A percentile compares a stretch with the other conserved stretches of the same genome.
phyloP scores from a whole-genome alignment of 306 rosid species.

The Malus sieversii region DNA sequence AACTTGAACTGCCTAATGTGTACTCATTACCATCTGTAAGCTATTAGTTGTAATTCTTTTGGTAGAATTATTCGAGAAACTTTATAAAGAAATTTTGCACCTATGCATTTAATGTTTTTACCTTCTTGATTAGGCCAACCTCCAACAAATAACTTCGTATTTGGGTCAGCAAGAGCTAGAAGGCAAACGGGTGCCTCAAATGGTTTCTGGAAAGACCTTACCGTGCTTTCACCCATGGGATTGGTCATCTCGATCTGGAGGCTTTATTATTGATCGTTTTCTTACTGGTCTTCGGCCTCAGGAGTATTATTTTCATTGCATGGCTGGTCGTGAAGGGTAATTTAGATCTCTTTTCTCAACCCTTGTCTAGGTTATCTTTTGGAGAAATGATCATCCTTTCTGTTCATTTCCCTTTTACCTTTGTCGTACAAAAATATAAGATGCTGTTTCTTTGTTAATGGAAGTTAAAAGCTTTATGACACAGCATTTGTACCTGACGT shows the following conservation, averaged over 20 bases:
- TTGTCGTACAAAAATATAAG: neutral
- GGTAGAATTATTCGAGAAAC: neutral
- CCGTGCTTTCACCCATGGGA: conserved; percentile 97
- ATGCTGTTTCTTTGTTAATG: neutral
- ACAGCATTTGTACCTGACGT: neutral
- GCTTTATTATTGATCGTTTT: conserved; percentile 87
- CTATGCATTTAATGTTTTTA: neutral
- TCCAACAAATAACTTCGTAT: conserved; percentile 94
- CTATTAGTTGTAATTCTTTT: neutral
- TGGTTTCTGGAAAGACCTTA: conserved; percentile 95
- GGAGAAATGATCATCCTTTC: neutral
- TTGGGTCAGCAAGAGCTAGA: conserved; percentile 93
- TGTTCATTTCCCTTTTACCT: neutral
- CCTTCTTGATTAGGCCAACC: conserved; percentile 63
- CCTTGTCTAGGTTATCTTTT: neutral
- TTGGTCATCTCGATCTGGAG: conserved; percentile 91
- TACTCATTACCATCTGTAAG: neutral
- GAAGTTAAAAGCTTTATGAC: neutral
- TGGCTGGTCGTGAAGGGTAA: conserved; percentile 99
- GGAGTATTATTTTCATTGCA: conserved; percentile 94
- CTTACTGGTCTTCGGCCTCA: conserved; percentile 93
- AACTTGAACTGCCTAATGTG: neutral
- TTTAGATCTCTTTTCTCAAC: conserved; percentile 6
- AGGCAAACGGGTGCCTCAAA: conserved; percentile 93
- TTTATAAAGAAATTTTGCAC: neutral